These are phyloP conservation scores for Neoboletus subvelutipes DNA, from an alignment of 768 basidiomycete species.

Conservation along the genomic window DNA sequence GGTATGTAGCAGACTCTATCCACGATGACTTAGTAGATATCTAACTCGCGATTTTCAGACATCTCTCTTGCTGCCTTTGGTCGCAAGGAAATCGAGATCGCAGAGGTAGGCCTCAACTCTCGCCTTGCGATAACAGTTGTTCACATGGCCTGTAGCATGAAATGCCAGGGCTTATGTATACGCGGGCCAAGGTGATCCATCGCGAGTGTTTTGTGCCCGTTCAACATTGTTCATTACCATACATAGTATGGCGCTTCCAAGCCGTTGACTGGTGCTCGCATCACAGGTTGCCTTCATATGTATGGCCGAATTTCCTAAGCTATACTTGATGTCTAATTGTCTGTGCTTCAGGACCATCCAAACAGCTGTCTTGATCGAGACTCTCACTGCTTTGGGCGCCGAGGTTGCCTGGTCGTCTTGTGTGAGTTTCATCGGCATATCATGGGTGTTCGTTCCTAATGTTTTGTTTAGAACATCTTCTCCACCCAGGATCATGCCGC, in stretches of 20 bases:
- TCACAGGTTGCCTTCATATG: slow-evolving; percentile 99
- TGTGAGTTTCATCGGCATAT: slow-evolving; percentile 45
- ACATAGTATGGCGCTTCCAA: slow-evolving; percentile 72
- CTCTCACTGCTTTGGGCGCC: slow-evolving; percentile 90
- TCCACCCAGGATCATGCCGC: slow-evolving; percentile 99
- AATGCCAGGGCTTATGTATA: slow-evolving; percentile 95
- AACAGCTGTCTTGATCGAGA: slow-evolving; percentile 98
- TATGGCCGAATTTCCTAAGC: slow-evolving; percentile 35
- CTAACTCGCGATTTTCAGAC: slow-evolving; percentile 45
- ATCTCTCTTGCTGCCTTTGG: slow-evolving; percentile 98
- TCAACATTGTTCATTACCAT: slow-evolving; percentile 9
- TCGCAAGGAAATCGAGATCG: slow-evolving; percentile 99
- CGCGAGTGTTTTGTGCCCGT: slow-evolving; percentile 3
- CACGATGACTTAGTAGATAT: not conserved
- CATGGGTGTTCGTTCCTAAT: not conserved
- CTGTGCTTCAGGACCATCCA: slow-evolving; percentile 84
- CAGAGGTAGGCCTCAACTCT: slow-evolving; percentile 65
- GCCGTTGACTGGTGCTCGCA: slow-evolving; percentile 92
- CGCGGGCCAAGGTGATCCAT: slow-evolving; percentile 74
- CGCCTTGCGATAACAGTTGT: slow-evolving; percentile 10
- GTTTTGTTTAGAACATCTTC: slow-evolving; percentile 82
- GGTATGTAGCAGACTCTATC: slow-evolving; percentile 42
- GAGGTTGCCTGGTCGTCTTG: slow-evolving; percentile 99
- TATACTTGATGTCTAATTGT: not conserved
- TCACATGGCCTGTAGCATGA: slow-evolving; percentile 57